Base-by-base conservation (phyloP, 202 grass and related monocot species). In the Panicum virgatum region DNA sequence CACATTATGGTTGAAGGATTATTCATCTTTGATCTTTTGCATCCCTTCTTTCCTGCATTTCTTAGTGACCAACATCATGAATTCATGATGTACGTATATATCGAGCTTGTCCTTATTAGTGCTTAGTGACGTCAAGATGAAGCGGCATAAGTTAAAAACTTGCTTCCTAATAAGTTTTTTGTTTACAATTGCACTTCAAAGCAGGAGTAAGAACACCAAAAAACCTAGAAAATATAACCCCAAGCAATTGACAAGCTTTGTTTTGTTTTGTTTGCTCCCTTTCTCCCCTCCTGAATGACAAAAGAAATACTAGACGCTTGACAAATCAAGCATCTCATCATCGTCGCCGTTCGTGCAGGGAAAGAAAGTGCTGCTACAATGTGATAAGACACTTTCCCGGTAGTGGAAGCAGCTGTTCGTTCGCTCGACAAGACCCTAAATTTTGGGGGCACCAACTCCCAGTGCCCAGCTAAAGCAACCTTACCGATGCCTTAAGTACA, bases 351-450 rank as follows among this genome's bases (percentile, higher is more conserved):
- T 79, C 86, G 80, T 67, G 80, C 64, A 73, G 72, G 14, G 27
- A 73, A 72, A 57, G 37, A 77, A 34, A 32, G 69, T 72, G 69
- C 16, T 40, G 63, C 3, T 62, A 1, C 30, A 10, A 26, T 51
- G 44, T 61, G 73, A 62, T 40, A 29, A 78, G 13, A 48, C 15
- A 12, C 66, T 79, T 63, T 66, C 32, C 36, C 3, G 7, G 16
- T 59, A 77, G 72, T 82, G 82, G 82, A 76, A 64, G 77, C 16
- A 58, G 30, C 67, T 71, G 68, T 71, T 72, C 23, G 5, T 64
- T 77, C 7, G 38, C 82, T 85, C 47, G 78, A 89, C 83, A 86
- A 36, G 77, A 82, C 78, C 65, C 87, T 34, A 63, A 77, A 78
- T 26, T 72, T 15, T 48, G 18, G 77, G 71, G 39, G 80, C 80